Percentiles rank a stretch among this genome's conserved stretches.
Conservation (phyloP, 805 yeast genomes). For the Candida bentonensis region DNA sequence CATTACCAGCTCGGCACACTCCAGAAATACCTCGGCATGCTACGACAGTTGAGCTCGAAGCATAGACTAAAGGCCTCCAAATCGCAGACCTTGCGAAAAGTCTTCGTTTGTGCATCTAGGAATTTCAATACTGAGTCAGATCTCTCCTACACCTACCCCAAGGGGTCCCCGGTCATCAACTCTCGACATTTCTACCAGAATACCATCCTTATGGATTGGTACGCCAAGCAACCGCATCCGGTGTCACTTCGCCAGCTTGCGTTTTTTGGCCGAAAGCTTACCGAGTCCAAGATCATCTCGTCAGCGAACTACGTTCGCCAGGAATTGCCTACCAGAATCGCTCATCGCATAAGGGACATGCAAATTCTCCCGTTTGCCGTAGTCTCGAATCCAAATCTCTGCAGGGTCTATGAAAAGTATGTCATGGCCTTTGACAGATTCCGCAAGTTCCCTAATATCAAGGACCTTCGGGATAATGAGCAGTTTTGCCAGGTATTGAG, state of each 20-base stretch:
- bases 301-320: conserved; percentile 82
- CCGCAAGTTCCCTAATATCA: conserved; percentile 55
- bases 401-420: conserved; percentile 79
- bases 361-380: conserved; percentile 75
- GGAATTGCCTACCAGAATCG: conserved; percentile 74
- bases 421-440: conserved; percentile 78
- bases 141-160: conserved; percentile 14
- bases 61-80: too few relatives aligned
- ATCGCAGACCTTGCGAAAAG: too few relatives aligned
- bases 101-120: too few relatives aligned
- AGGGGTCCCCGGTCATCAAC: conserved; percentile 32
- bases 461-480: conserved; percentile 60
- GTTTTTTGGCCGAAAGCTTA: conserved; percentile 68
- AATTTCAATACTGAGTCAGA: not conserved
- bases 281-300: conserved; percentile 59
- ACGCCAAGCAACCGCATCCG: conserved; percentile 63
- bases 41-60: too few relatives aligned
- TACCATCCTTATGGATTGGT: conserved; percentile 48
- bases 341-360: conserved; percentile 63
- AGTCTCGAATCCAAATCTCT: conserved; percentile 72
- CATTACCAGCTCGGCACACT: too few relatives aligned
- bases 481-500: conserved; percentile 52
- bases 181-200: conserved; percentile 82
- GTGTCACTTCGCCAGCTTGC: conserved; percentile 84
- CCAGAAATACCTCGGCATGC: too few relatives aligned